Base-by-base conservation (phyloP, 805 yeast species). In the Zygoascus bituminiphila region DNA sequence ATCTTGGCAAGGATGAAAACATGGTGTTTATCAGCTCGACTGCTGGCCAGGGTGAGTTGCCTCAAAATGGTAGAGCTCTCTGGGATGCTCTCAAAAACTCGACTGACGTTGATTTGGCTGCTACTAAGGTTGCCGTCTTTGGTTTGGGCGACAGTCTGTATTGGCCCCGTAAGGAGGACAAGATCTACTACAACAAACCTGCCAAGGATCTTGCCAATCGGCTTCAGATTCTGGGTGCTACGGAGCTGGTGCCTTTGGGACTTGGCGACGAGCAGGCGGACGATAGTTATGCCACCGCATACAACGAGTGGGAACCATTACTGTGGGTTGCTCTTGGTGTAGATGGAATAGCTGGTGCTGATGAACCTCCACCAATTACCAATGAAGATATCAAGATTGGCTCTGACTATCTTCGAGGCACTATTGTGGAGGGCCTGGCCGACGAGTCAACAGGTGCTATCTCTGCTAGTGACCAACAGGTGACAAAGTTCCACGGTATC, bases 81-180 rank as follows among this genome's bases (percentile, higher is more conserved):
- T 84, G 91, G 91, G 91, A 84, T 56, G 77, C 72, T 23, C 62
- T 84, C 54, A 84, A 82, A 66, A 64, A 64, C 45, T 31, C 81
- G n/a, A 72, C 74, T 41, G 84, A 81, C 53, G 66, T 78, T 47
- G 95, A 86, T 61, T 74, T 83, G 51, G 73, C 82, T 4, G 60
- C 71, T 38, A 71, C 79, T 47, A 76, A 73, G 54, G 73, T 70
- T 52, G 75, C 86, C 9, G 83, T 79, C 23, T 84, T 84, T 57
- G 91, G 88, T 59, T 72, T 84, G 61, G 93, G 93, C 61, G 93
- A 84, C 65, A 78, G 86, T 44, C 78, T 78, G 62, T 88, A 91
- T 72, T 91, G 98, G 98, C 98, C 98, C 58, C 79, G 98, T 70
- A 86, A 87, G 66, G 95, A 91, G 67, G 98, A 91, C 69, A 81